Conservation (phyloP, 176 grass and related monocot species). For the Aegilops bicornis region DNA sequence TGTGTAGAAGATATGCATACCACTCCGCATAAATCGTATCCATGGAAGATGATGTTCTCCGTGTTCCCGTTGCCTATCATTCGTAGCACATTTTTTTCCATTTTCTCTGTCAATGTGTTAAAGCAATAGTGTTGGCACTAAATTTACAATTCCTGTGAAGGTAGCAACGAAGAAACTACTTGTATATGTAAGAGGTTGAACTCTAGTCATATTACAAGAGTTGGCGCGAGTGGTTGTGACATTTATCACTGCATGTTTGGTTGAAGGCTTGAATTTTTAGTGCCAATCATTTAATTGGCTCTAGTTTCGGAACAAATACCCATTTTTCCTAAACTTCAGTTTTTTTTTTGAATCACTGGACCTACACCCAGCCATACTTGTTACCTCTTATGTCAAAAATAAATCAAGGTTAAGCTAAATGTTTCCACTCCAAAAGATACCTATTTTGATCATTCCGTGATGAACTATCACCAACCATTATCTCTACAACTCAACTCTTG, state of each 20-base stretch:
- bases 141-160: neutral
- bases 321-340: too few species aligned
- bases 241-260: constrained; percentile 25
- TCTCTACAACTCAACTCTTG: constrained; percentile 44
- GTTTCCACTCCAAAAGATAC: constrained; percentile 48
- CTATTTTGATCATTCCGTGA: constrained; percentile 39
- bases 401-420: constrained; percentile 66
- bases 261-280: neutral
- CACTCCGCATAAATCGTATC: neutral
- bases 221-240: neutral
- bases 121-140: neutral
- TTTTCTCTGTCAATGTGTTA: neutral
- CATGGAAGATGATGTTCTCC: neutral
- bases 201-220: neutral
- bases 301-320: neutral
- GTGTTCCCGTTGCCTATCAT: neutral
- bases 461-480: constrained; percentile 61
- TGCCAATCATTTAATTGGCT: neutral
- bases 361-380: neutral
- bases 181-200: neutral
- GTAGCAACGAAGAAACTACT: neutral
- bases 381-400: constrained; percentile 49
- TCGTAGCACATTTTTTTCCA: neutral
- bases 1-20: too few species aligned
- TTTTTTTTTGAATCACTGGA: too few species aligned